A percentile compares a stretch with the other conserved stretches of the same genome.
Conservation (phyloP, 1,139 yeast species). For the Hansenula lynferdii region DNA sequence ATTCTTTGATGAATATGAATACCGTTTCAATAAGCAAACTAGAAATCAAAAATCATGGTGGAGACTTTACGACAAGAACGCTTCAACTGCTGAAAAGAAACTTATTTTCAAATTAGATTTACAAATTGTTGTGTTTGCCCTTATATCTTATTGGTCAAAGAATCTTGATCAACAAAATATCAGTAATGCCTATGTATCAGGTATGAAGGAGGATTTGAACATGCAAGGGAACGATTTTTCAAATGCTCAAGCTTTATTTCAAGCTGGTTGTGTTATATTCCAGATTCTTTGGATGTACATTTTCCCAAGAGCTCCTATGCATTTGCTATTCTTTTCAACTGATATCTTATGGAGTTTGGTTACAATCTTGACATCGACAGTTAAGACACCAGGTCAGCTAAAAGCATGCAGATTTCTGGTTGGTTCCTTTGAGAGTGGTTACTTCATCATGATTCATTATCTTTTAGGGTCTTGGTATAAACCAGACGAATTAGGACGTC, state of each 20-base stretch:
- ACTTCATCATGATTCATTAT: slow-evolving; percentile 56
- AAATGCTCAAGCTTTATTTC: slow-evolving; percentile 45
- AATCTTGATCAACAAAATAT: slow-evolving; percentile 54
- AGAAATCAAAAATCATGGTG: slow-evolving; percentile 43
- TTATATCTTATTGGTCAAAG: slow-evolving; percentile 60
- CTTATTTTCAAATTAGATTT: slow-evolving; percentile 50
- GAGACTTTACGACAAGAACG: slow-evolving; percentile 41
- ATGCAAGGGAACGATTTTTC: slow-evolving; percentile 53
- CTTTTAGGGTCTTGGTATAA: slow-evolving; percentile 64
- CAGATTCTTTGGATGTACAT: slow-evolving; percentile 30
- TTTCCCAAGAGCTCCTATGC: slow-evolving; percentile 35
- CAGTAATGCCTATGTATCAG: slow-evolving; percentile 58
- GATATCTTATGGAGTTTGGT: slow-evolving; percentile 52
- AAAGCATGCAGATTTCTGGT: slow-evolving; percentile 41
- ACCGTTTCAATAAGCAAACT: slow-evolving; percentile 32
- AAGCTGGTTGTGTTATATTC: slow-evolving; percentile 46
- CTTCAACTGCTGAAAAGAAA: slow-evolving; percentile 40
- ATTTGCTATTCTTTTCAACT: slow-evolving; percentile 28
- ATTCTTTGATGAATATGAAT: slow-evolving; percentile 49
- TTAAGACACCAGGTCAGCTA: background rate
- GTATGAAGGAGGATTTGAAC: slow-evolving; percentile 41
- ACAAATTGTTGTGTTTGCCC: slow-evolving; percentile 43
- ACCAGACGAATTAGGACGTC: slow-evolving; percentile 46
- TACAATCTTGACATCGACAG: slow-evolving; percentile 25
- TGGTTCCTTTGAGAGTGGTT: slow-evolving; percentile 60